phyloP scores from a whole-genome alignment of 2,329 filamentous ascomycete species.

The Raffaelea albimanens region DNA sequence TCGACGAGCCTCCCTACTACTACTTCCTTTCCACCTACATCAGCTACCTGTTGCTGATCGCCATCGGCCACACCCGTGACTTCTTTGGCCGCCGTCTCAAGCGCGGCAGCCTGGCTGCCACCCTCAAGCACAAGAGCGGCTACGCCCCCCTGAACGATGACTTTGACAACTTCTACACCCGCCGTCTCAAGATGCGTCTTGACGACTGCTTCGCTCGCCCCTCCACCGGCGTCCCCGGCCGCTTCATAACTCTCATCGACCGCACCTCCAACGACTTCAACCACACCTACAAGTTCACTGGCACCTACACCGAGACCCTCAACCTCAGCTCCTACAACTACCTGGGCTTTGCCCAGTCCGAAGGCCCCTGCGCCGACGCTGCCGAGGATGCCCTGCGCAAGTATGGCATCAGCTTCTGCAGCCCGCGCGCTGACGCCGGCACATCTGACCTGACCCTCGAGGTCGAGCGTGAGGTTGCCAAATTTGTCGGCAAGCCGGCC shows the following conservation, averaged over 20 bases:
- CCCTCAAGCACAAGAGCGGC: conserved; percentile 64
- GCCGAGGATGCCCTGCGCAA: conserved; percentile 78
- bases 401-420: conserved; percentile 75
- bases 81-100: conserved; percentile 97
- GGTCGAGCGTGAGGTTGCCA: conserved; percentile 80
- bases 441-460: conserved; percentile 82
- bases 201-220: conserved; percentile 95
- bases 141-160: conserved; percentile 95
- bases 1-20: conserved; percentile 95
- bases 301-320: conserved; percentile 85
- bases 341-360: conserved; percentile 93
- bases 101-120: conserved; percentile 69
- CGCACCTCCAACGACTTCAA: conserved; percentile 89
- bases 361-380: conserved; percentile 89
- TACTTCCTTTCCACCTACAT: conserved; percentile 97
- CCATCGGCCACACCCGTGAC: conserved; percentile 89
- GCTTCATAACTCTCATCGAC: conserved; percentile 88
- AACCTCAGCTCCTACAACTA: conserved; percentile 99
- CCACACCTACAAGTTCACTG: conserved; percentile 77
- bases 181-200: conserved; percentile 84
- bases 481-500: conserved; percentile 87
- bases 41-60: conserved; percentile 91
- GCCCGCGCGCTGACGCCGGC: conserved; percentile 73
- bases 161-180: conserved; percentile 97
- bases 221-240: conserved; percentile 84